phyloP scores from a whole-genome alignment of 768 basidiomycete species.

The Hypsizygus marmoreus region DNA sequence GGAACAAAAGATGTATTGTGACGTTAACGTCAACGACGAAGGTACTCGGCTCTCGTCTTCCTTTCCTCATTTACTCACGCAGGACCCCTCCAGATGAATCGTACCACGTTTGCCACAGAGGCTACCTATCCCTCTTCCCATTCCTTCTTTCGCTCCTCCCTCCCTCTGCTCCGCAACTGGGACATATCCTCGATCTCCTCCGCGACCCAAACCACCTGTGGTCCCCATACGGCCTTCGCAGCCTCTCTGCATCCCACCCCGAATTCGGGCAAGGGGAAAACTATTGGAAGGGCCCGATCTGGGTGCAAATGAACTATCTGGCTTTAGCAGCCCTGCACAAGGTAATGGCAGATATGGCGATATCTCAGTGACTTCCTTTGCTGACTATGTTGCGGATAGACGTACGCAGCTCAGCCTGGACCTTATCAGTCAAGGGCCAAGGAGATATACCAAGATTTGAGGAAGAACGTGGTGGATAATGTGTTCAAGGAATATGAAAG shows the following conservation, averaged over 20 bases:
- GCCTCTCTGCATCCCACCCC: slow-evolving; percentile 85
- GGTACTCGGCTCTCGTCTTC: slow-evolving; percentile 45
- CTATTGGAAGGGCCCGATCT: slow-evolving; percentile 97
- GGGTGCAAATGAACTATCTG: slow-evolving; percentile 98
- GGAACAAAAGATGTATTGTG: slow-evolving; percentile 90
- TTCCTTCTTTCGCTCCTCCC: slow-evolving; percentile 83
- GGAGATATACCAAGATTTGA: slow-evolving; percentile 77
- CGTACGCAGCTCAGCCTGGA: slow-evolving; percentile 77
- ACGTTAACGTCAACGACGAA: slow-evolving; percentile 80
- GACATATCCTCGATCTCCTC: slow-evolving; percentile 78
- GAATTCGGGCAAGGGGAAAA: slow-evolving; percentile 92
- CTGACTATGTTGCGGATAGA: slow-evolving; percentile 40
- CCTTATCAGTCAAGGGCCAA: slow-evolving; percentile 76
- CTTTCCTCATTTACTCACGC: neutral
- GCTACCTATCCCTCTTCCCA: slow-evolving; percentile 94
- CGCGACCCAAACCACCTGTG: slow-evolving; percentile 84
- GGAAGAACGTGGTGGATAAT: slow-evolving; percentile 84
- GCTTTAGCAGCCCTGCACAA: slow-evolving; percentile 78
- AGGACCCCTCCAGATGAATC: slow-evolving; percentile 75
- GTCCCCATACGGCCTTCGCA: slow-evolving; percentile 89
- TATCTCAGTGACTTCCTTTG: neutral
- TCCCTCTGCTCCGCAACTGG: slow-evolving; percentile 76
- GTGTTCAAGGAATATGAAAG: slow-evolving; percentile 86
- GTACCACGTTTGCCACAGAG: slow-evolving; percentile 85
- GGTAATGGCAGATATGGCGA: slow-evolving; percentile 35